Conservation (phyloP, 768 basidiomycete genomes). For the Psilocybe subaeruginosa region DNA sequence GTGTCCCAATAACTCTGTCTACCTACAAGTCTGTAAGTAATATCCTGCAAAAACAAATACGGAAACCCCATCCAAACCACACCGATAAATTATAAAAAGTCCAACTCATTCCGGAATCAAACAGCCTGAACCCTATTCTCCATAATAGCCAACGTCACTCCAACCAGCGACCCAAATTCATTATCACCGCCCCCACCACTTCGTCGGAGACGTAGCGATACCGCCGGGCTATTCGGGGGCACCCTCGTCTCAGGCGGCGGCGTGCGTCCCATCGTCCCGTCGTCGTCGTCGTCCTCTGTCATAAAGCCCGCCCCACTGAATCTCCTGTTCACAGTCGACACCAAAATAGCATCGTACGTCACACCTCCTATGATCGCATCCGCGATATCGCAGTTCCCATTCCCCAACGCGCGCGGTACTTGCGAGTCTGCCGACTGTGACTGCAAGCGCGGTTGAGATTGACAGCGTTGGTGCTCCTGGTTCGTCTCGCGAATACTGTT, state of each 20-base stretch:
- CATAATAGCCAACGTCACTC: slow-evolving; percentile 22
- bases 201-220: not conserved
- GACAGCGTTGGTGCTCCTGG: not conserved
- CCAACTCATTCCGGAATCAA: not conserved
- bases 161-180: slow-evolving; percentile 15
- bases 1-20: too few relatives aligned
- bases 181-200: not conserved
- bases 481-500: not conserved
- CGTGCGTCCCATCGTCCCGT: slow-evolving; percentile 9
- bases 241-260: slow-evolving; percentile 1
- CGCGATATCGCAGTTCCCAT: not conserved
- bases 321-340: slow-evolving; percentile 5
- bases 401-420: not conserved
- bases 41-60: too few relatives aligned
- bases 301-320: not conserved
- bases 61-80: not conserved
- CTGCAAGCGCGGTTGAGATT: not conserved
- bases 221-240: slow-evolving; percentile 7
- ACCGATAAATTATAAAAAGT: not conserved
- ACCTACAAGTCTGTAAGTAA: too few relatives aligned
- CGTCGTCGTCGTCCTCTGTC: not conserved
- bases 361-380: slow-evolving; percentile 5
- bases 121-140: slow-evolving; percentile 8
- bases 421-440: not conserved
- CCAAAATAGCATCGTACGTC: slow-evolving; percentile 19